Evolutionary conservation across 2,329 filamentous ascomycete species (phyloP), one percentile per base, ranked within the genome.

Genomic region (Aspergillus versicolor): DNA sequence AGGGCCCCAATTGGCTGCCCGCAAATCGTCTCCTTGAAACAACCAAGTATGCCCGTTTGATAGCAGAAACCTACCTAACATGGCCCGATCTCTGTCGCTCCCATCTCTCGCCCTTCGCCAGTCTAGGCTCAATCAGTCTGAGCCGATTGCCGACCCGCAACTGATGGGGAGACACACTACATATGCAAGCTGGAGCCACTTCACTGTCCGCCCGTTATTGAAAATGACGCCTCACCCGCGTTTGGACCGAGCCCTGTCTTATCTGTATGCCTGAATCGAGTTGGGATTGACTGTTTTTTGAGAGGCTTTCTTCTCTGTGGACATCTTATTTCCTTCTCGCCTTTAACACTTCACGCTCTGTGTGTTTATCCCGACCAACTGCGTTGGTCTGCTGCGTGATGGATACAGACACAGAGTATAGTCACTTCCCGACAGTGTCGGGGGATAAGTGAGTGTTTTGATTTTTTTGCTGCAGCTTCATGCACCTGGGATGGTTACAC

Each of bases 201-300:
- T 41, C 51, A 61, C 19, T 40, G 50, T 49, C 54, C 24, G 53
- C 58, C 56, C 58, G 48, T 62, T 56, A 63, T 66, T 67, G 60
- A 65, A 67, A 65, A 63, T 64, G 63, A 66, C 55, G 62, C 60
- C 62, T 65, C 61, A 64, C 59, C 63, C 62, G 42, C 12, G 47
- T 51, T 60, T 40, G 48, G 45, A 30, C 27, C 27, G 27, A 30
- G 27, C 27, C 27, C 27, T 30, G 27, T 30, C 27, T 17, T 15
- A n/a, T 37, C 34, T 37, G 34, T 5, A 13, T 37, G 34, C 37
- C 34, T 57, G 51, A 54, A 5, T 43, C 15, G 21, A 24, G 17
- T 24, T 43, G 9, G 9, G 6, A 9, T 19, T 42, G n/a, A 19
- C 9, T 9, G n/a, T 4, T 42, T 17, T n/a, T 42, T 15, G 40